Base-by-base conservation (phyloP, 108 stramenopile species). In the Cyclotella kingstonii region DNA sequence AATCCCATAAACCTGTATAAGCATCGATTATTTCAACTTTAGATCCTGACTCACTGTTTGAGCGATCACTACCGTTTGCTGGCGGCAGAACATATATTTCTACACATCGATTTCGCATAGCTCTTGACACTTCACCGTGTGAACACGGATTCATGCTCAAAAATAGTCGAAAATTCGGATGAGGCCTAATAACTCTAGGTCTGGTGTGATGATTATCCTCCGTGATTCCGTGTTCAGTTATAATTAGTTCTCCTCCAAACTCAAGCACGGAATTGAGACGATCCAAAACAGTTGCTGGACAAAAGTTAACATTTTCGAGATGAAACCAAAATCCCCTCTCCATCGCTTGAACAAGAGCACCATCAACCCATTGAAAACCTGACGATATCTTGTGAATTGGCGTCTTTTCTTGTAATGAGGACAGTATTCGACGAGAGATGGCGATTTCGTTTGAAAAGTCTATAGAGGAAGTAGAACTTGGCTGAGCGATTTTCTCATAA, bases 91-190 rank as follows among this genome's bases (percentile, higher is more conserved):
- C 54, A 31, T 67, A 81, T 5, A 99, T 61, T 81, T 99, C 98
- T 5, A 98, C 81, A 62, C 99, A 99, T 35, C 99, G 84, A 76
- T 99, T 99, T 42, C 99, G 76, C 99, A 99, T 99, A 14, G 99
- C 98, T 23, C 98, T 87, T 0, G 95, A 96, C 0, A 99, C 83
- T 70, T 99, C 99, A 14, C 97, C 94, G 43, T 80, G 90, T 41
- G 70, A 73, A 1, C 46, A 53, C 3, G 93, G 77, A 63, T 99
- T 89, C 84, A 95, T 93, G 12, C 90, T 79, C 14, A 99, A 71
- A 60, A 99, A 98, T 8, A 99, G 52, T 19, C 98, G 85, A 64
- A 99, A 99, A 57, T 91, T 85, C 19, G 87, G 87, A 55, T 98
- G 97, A 5, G 95, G 92, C 21, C 76, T 76, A 23, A 99, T 79